Base-by-base conservation (phyloP, 106 monocot genomes). In the Vanilla planifolia region DNA sequence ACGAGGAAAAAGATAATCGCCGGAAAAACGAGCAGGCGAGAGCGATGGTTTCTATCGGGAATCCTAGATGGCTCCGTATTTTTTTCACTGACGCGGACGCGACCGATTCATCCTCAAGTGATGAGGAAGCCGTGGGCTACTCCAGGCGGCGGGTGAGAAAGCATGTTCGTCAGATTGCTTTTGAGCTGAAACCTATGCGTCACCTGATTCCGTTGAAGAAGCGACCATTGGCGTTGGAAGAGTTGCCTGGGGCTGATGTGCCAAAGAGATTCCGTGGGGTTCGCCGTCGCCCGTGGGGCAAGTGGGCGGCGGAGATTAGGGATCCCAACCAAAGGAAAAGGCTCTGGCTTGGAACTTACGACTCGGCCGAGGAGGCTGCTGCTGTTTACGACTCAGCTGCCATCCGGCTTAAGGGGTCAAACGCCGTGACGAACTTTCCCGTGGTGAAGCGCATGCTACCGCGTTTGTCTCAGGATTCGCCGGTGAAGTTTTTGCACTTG, bases 291-390 rank as follows among this genome's bases (percentile, higher is more conserved):
- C 62, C 62, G 22, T 72, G 74, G 69, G 80, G 80, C 30, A 70
- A 66, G 33, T 80, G 74, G 75, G 74, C 75, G 67, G 80, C 80
- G 14, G 80, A 81, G 63, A 81, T 81, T 24, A 67, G 80, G 11
- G 75, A 81, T 58, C 66, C 71, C 42, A 10, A 33, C 35, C 59
- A 50, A 26, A 19, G 51, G 48, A 36, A 29, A 37, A 33, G 60
- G 60, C 24, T 69, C 13, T 69, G 69, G 69, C 69, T 69, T 28
- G 69, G 69, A 39, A 69, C 69, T 8, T 69, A 48, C 13, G 30
- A 28, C 8, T 58, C 69, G 5, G 60, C 69, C 1, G 69, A 69
- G 69, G 69, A 60, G 60, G 69, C 69, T 14, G 69, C 69, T 23
- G 30, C 33, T 13, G 69, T 47, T 36, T 69, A 60, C 37, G 69